Percentiles rank a stretch among this genome's conserved stretches.
These are phyloP conservation scores for Erodium trifolium DNA, from an alignment of 441 rosid species.

Conservation along the genomic window DNA sequence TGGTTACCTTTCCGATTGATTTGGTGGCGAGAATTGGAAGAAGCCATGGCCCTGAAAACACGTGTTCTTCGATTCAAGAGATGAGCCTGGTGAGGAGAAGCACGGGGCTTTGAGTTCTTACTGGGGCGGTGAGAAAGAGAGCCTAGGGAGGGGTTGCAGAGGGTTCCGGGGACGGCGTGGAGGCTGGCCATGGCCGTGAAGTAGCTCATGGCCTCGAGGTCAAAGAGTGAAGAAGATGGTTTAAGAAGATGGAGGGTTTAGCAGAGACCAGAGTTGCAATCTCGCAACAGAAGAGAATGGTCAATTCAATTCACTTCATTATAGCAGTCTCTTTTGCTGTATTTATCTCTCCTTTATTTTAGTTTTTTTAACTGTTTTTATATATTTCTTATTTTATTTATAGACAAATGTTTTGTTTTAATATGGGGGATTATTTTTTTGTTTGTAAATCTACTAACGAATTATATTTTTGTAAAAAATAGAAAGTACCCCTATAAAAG, in stretches of 20 bases:
- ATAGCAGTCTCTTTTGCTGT: too few relatives aligned
- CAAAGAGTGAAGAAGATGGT: too few relatives aligned
- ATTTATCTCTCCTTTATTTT: too few relatives aligned
- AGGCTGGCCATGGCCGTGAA: slow-evolving; percentile 5
- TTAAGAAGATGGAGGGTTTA: too few relatives aligned
- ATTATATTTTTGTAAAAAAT: too few relatives aligned
- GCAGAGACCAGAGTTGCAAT: neutral
- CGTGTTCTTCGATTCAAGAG: neutral
- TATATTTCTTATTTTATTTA: too few relatives aligned
- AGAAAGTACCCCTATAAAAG: too few relatives aligned
- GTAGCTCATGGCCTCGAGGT: neutral
- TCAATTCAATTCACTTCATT: too few relatives aligned
- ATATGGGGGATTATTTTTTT: too few relatives aligned
- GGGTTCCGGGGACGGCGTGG: neutral
- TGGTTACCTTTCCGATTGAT: neutral
- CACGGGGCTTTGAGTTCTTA: neutral
- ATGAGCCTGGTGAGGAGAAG: neutral
- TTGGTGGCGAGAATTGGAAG: neutral
- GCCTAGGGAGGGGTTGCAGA: neutral
- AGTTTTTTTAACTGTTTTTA: too few relatives aligned
- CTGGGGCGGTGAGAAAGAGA: neutral
- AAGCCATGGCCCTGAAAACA: slow-evolving; percentile 4
- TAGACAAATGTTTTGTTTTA: too few relatives aligned
- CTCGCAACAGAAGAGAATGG: neutral
- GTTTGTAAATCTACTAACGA: too few relatives aligned